These are phyloP conservation scores for Mucor irregularis DNA, from an alignment of 371 early-diverging fungal species.

Conservation along the genomic window DNA sequence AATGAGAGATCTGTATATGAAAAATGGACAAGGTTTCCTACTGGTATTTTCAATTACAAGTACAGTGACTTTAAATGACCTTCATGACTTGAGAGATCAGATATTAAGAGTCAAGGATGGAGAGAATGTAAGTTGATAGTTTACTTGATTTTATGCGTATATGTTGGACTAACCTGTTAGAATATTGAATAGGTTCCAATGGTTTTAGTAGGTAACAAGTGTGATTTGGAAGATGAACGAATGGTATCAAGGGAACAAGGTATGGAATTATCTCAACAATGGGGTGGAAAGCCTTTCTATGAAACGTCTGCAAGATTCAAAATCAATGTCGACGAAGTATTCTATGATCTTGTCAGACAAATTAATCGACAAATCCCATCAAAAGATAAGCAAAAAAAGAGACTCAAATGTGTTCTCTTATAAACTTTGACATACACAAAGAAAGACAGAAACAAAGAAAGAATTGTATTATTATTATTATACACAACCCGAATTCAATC, in stretches of 20 bases:
- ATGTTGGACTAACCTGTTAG: background rate
- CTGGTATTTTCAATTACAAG: conserved; percentile 88
- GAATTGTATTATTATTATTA: too few relatives aligned
- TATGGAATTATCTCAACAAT: conserved; percentile 59
- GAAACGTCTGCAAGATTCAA: conserved; percentile 87
- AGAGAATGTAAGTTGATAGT: conserved; percentile 70
- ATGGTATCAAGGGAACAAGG: conserved; percentile 73
- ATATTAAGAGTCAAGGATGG: conserved; percentile 82
- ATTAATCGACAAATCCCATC: conserved; percentile 55
- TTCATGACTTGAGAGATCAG: conserved; percentile 76
- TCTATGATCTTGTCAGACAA: conserved; percentile 62
- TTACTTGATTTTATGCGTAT: too few relatives aligned
- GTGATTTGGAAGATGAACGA: conserved; percentile 81
- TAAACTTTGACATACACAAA: too few relatives aligned
- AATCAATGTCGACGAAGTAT: conserved; percentile 81
- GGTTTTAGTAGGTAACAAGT: conserved; percentile 87
- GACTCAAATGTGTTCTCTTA: conserved; percentile 40
- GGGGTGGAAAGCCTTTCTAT: conserved; percentile 77
- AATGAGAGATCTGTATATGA: conserved; percentile 91
- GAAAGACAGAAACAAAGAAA: too few relatives aligned
- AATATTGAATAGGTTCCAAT: conserved; percentile 69
- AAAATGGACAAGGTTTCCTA: conserved; percentile 88
- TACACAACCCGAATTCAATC: too few relatives aligned
- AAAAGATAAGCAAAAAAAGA: conserved; percentile 41
- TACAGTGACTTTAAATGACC: conserved; percentile 78